Conservation (phyloP, 257 asterid species). For the Buddleja alternifolia region DNA sequence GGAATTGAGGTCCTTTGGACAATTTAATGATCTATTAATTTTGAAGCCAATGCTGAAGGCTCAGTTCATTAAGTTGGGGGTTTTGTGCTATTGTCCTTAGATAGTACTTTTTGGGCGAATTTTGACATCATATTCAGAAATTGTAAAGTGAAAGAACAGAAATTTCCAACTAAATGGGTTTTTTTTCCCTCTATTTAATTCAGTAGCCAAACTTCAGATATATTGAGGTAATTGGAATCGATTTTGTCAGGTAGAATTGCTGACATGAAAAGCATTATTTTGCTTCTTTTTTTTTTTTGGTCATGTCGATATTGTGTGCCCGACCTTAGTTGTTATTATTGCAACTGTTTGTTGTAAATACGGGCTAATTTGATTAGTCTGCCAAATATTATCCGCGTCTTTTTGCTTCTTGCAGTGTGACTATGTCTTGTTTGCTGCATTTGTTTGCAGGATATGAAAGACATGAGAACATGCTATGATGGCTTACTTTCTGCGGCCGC, state of each 20-base stretch:
- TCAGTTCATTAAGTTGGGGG: slow-evolving; percentile 16
- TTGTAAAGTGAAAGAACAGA: not conserved
- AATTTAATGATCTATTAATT: slow-evolving; percentile 25
- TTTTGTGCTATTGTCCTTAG: not conserved
- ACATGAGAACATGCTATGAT: slow-evolving; percentile 89
- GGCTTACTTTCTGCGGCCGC: slow-evolving; percentile 97
- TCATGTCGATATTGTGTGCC: slow-evolving; percentile 15
- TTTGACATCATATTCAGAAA: slow-evolving; percentile 14
- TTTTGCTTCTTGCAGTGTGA: slow-evolving; percentile 10
- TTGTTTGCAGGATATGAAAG: slow-evolving; percentile 81
- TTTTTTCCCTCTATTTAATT: slow-evolving; percentile 1
- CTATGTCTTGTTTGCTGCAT: slow-evolving; percentile 19
- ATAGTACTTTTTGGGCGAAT: slow-evolving; percentile 8
- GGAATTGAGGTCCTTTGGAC: slow-evolving; percentile 9
- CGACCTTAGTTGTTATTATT: slow-evolving; percentile 7
- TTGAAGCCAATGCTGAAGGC: slow-evolving; percentile 36
- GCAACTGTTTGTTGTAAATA: slow-evolving; percentile 17
- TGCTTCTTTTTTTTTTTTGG: not conserved
- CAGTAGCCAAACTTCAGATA: not conserved
- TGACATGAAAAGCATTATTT: not conserved
- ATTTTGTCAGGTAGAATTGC: not conserved
- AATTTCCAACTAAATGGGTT: not conserved
- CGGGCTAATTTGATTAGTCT: not conserved
- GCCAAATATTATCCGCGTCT: not conserved
- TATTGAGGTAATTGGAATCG: slow-evolving; percentile 13